Evolutionary conservation across 2,329 filamentous ascomycete genomes (phyloP), one percentile per base, ranked within the genome.

Genomic region (Didymella keratinophila): DNA sequence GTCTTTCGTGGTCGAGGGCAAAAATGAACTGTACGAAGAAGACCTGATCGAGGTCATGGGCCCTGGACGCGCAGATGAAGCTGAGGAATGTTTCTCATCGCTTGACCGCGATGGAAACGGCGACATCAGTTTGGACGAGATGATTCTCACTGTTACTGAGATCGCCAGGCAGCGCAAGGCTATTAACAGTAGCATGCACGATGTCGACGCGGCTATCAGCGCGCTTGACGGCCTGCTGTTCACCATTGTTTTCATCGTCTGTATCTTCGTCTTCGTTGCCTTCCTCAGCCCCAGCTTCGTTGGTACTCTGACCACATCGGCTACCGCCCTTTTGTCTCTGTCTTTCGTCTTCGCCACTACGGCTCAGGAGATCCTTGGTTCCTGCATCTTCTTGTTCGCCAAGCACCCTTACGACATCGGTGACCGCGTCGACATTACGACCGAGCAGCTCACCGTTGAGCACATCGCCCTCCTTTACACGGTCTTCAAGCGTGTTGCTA

Each of bases 351-450:
- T 99, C 76, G 89, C 93, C 23, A 89, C 90, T 55, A 97, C 93
- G 1, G 89, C 90, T 3, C 93, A 97, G 78, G 95, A 99, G 78
- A 90, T 99, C 63, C 86, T 99, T n/a, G 94, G 94, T 71, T 97
- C 93, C 36, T 98, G 94, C 81, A 97, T 99, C 71, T 99, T 99
- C 82, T 82, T 99, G 1, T 99, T 99, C 71, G 92, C 98, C 81
- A 99, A 99, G 82, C 95, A 99, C 76, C 94, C 95, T 0, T 98
- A 91, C 76, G 95, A 99, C 74, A 93, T 98, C 21, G 93, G 94
- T 61, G 95, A 99, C 76, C 89, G 95, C 25, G 91, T 98, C 42
- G 93, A 97, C 69, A 90, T 98, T 63, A 83, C 82, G 16, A 80
- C 81, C 58, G 84, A 89, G 64, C 84, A 87, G 67, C 87, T 96